Conservation (phyloP, 352 stramenopile species). For the Pythium oligandrum region DNA sequence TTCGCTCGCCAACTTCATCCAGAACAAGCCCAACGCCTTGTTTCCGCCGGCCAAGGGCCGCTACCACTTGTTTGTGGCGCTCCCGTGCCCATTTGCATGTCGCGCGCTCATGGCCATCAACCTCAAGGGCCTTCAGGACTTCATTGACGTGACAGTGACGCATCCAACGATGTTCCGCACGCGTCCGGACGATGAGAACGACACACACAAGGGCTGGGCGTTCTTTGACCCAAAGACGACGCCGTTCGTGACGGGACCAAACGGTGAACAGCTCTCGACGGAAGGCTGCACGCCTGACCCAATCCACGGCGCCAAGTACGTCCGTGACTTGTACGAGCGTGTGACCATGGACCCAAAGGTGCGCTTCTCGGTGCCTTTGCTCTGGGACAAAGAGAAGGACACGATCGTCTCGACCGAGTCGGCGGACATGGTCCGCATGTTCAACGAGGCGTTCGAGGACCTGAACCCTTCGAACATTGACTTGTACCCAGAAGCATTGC, state of each 20-base stretch:
- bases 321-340: slow-evolving; percentile 87
- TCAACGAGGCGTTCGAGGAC: slow-evolving; percentile 90
- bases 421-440: slow-evolving; percentile 93
- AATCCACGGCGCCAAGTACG: slow-evolving; percentile 54
- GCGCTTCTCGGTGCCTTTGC: slow-evolving; percentile 92
- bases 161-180: slow-evolving; percentile 45
- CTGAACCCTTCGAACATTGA: slow-evolving; percentile 76
- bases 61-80: slow-evolving; percentile 92
- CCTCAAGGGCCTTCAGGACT: slow-evolving; percentile 90
- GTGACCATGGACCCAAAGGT: slow-evolving; percentile 34
- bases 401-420: slow-evolving; percentile 97
- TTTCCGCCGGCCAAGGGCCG: slow-evolving; percentile 41
- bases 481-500: slow-evolving; percentile 81
- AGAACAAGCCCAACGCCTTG: slow-evolving; percentile 12
- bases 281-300: slow-evolving; percentile 44
- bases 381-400: slow-evolving; percentile 92
- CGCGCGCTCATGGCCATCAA: slow-evolving; percentile 63
- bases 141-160: slow-evolving; percentile 84
- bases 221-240: slow-evolving; percentile 58
- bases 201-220: slow-evolving; percentile 79
- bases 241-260: slow-evolving; percentile 22
- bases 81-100: slow-evolving; percentile 84
- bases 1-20: slow-evolving; percentile 19
- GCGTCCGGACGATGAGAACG: slow-evolving; percentile 26
- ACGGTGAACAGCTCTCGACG: slow-evolving; percentile 32